Percentiles rank a stretch among this genome's conserved stretches.
These are phyloP conservation scores for Aspergillus avenaceus DNA, from an alignment of 495 filamentous ascomycete genomes.

Conservation along the genomic window DNA sequence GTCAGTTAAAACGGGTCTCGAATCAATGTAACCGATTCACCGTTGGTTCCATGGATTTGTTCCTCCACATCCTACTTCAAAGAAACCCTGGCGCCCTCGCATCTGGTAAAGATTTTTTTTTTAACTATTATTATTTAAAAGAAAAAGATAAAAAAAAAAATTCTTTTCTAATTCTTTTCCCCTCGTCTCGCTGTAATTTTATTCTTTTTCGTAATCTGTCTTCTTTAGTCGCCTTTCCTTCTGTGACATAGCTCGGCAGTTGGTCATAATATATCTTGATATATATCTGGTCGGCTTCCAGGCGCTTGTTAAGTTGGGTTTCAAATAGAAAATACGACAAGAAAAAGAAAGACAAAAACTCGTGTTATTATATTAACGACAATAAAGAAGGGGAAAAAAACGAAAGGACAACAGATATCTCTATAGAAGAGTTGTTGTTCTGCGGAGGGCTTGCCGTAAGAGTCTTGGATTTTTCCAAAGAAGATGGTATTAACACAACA, in stretches of 20 bases:
- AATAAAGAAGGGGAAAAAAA: neutral
- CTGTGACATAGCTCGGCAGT: too few relatives aligned
- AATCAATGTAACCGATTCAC: neutral
- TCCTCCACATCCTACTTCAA: neutral
- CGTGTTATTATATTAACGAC: neutral
- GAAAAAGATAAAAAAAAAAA: too few relatives aligned
- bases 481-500: slow-evolving; percentile 52
- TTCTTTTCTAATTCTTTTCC: neutral
- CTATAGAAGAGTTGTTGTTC: slow-evolving; percentile 11
- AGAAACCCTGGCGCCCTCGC: neutral
- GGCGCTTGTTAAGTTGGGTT: neutral
- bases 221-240: too few relatives aligned
- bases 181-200: neutral
- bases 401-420: neutral
- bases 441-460: slow-evolving; percentile 44
- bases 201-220: too few relatives aligned
- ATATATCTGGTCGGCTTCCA: neutral
- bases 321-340: slow-evolving; percentile 1
- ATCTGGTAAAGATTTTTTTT: too few relatives aligned
- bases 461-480: slow-evolving; percentile 36
- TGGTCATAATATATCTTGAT: too few relatives aligned
- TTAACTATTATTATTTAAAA: too few relatives aligned
- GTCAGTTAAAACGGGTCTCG: neutral
- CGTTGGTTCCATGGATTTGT: neutral
- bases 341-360: neutral